Evolutionary conservation across 129 eudicot species (phyloP).

Genomic region (Saussurea involucrata): DNA sequence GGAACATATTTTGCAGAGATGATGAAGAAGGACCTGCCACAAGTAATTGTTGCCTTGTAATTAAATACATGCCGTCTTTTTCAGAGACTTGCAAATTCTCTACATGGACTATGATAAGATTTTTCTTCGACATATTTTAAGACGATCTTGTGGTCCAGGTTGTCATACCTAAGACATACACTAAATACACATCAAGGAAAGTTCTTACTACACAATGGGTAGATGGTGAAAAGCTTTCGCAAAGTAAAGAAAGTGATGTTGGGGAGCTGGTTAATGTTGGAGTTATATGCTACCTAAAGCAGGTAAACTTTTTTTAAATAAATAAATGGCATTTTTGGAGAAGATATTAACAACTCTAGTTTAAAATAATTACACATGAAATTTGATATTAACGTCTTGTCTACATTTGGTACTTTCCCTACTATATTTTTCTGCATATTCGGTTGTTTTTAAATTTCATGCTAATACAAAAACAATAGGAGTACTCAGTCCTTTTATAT

Average conservation of each 20-base stretch:
- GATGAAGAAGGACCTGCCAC: constrained; percentile 98
- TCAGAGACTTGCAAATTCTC: neutral
- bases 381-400: neutral
- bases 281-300: constrained; percentile 99
- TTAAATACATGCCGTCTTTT: neutral
- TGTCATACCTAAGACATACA: constrained; percentile 83
- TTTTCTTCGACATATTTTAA: constrained; percentile 9
- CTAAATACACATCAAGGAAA: constrained; percentile 87
- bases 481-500: neutral
- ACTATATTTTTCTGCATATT: neutral
- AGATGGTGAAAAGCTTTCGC: constrained; percentile 98
- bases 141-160: constrained; percentile 52
- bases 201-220: constrained; percentile 98
- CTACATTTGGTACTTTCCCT: neutral
- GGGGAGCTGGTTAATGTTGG: constrained; percentile 99
- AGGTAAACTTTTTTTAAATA: constrained; percentile 42
- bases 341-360: neutral
- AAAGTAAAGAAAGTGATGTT: constrained; percentile 97
- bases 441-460: neutral
- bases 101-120: neutral
- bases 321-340: neutral
- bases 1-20: constrained; percentile 94
- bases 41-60: constrained; percentile 41
- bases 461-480: neutral
- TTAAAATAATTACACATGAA: neutral